A percentile compares a stretch with the other conserved stretches of the same genome.
Evolutionary conservation across 352 stramenopile genomes (phyloP).

Genomic region (Globisporangium lucens): DNA sequence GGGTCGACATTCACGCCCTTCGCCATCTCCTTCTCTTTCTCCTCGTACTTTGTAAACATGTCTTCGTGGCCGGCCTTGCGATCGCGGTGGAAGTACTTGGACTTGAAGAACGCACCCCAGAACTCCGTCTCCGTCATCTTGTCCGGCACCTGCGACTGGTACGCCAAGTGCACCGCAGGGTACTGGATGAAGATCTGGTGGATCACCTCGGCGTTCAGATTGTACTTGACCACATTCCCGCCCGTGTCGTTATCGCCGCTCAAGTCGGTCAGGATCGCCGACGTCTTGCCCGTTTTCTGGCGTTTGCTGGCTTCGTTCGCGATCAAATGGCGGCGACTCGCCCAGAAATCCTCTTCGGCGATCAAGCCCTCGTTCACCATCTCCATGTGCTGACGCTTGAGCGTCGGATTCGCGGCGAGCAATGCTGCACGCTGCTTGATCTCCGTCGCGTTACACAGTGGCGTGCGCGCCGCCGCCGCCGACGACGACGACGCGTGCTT

Average conservation of each 20-base stretch:
- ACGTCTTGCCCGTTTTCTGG: conserved; percentile 84
- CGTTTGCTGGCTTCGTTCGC: conserved; percentile 80
- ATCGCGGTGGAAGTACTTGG: conserved; percentile 87
- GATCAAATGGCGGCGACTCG: conserved; percentile 78
- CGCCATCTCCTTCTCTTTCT: conserved; percentile 64
- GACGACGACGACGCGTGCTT: conserved; percentile 11
- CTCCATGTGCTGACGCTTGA: conserved; percentile 84
- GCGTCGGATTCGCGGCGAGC: conserved; percentile 63
- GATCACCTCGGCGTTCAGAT: conserved; percentile 86
- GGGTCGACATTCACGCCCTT: conserved; percentile 46
- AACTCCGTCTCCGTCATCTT: conserved; percentile 90
- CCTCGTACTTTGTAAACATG: conserved; percentile 84
- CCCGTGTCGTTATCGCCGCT: conserved; percentile 63
- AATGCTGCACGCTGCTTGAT: conserved; percentile 83
- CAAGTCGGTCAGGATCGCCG: conserved; percentile 78
- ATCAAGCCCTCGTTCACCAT: conserved; percentile 88
- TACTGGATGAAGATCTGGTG: conserved; percentile 91
- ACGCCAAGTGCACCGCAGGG: conserved; percentile 80
- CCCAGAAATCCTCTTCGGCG: conserved; percentile 85
- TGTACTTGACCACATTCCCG: conserved; percentile 87
- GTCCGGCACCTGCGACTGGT: conserved; percentile 81
- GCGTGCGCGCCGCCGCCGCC: conserved; percentile 4
- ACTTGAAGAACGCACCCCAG: conserved; percentile 87
- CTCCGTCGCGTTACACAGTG: conserved; percentile 69
- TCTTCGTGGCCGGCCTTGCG: conserved; percentile 79